phyloP scores from a whole-genome alignment of 345 rosid species.

The Corchorus olitorius region DNA sequence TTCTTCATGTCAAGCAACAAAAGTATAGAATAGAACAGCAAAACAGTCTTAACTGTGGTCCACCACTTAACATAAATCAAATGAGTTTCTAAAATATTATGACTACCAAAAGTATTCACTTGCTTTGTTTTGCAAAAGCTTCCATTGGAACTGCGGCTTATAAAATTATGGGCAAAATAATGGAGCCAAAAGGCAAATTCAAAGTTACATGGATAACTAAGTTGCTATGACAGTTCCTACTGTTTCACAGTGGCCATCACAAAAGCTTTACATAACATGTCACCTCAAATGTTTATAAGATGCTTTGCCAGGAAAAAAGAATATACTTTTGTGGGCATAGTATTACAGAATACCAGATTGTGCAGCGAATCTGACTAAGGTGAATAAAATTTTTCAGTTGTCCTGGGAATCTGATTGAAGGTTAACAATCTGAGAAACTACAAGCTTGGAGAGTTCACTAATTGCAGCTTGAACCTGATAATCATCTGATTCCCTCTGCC shows the following conservation, averaged over 20 bases:
- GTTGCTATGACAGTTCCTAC: not conserved
- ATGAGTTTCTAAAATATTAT: not conserved
- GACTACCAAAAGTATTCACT: not conserved
- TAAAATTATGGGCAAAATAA: not conserved
- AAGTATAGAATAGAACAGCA: not conserved
- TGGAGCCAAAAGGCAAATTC: not conserved
- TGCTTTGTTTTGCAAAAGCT: not conserved
- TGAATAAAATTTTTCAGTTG: constrained; percentile 34
- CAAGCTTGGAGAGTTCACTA: constrained; percentile 78
- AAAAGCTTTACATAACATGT: not conserved
- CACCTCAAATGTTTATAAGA: not conserved
- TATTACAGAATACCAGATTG: constrained; percentile 26
- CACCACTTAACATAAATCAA: not conserved
- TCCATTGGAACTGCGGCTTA: not conserved
- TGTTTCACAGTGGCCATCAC: not conserved
- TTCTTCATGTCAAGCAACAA: not conserved
- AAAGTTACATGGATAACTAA: not conserved
- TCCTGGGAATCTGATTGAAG: constrained; percentile 70
- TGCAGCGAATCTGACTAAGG: constrained; percentile 6
- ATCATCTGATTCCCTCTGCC: constrained; percentile 62
- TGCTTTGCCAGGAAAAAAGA: not conserved
- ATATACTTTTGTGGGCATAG: constrained; percentile 11
- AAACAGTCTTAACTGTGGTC: not conserved
- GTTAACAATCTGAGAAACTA: constrained; percentile 75
- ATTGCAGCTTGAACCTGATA: constrained; percentile 75